Conservation (phyloP, 352 stramenopile genomes). For the Globisporangium echinulatum region DNA sequence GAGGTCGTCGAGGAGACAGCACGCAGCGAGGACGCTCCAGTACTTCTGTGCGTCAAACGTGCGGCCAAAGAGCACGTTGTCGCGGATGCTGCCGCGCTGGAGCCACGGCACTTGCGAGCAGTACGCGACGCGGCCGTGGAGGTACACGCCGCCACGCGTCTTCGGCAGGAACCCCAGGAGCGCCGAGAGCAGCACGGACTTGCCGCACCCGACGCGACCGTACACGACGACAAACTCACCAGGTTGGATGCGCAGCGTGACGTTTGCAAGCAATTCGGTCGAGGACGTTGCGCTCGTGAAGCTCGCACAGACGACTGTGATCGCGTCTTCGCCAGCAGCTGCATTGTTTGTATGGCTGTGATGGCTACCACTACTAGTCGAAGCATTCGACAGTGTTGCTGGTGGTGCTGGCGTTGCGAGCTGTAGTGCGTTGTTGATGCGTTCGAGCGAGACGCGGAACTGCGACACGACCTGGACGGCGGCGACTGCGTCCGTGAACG, state of each 20-base stretch:
- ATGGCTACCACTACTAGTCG: background rate
- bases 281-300: conserved; percentile 22
- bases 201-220: conserved; percentile 55
- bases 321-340: conserved; percentile 12
- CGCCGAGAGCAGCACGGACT: conserved; percentile 49
- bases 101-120: conserved; percentile 93
- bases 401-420: conserved; percentile 1
- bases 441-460: conserved; percentile 22
- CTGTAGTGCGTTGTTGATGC: conserved; percentile 19
- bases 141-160: conserved; percentile 25
- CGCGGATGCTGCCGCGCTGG: conserved; percentile 93
- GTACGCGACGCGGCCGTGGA: conserved; percentile 57
- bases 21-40: conserved; percentile 57
- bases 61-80: conserved; percentile 96
- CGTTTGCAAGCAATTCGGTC: conserved; percentile 38
- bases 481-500: conserved; percentile 14
- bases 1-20: conserved; percentile 39
- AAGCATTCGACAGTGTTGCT: background rate
- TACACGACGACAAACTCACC: conserved; percentile 53
- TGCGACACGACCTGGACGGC: conserved; percentile 18
- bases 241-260: conserved; percentile 35
- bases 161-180: conserved; percentile 44
- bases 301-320: conserved; percentile 33
- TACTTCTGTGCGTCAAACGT: conserved; percentile 58
- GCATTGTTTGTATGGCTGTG: too few relatives aligned